These are phyloP conservation scores for Silene conica DNA, from an alignment of 148 eudicot genomes.

Conservation along the genomic window DNA sequence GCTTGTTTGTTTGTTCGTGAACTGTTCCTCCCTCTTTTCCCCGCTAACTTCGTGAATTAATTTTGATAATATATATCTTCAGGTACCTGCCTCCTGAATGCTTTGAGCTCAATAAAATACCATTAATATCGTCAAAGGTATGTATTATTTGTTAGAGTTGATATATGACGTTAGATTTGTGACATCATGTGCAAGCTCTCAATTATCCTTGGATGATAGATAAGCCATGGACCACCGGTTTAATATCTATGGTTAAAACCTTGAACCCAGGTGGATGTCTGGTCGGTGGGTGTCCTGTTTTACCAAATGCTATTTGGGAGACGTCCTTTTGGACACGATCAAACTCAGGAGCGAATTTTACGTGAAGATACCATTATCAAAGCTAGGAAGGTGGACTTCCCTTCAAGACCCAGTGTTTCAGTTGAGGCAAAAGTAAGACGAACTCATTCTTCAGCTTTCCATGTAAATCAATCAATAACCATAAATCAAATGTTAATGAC, in stretches of 20 bases:
- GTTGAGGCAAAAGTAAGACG: constrained; percentile 78
- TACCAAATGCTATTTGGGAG: constrained; percentile 98
- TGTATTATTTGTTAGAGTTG: background rate
- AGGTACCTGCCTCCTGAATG: constrained; percentile 99
- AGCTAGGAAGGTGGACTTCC: constrained; percentile 96
- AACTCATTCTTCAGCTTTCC: background rate
- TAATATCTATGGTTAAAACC: constrained; percentile 13
- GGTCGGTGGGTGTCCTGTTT: constrained; percentile 92
- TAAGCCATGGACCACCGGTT: constrained; percentile 1
- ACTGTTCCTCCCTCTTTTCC: background rate
- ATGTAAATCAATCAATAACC: background rate
- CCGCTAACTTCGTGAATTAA: background rate
- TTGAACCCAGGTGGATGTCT: constrained; percentile 81
- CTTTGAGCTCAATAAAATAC: constrained; percentile 94
- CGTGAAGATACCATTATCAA: constrained; percentile 97
- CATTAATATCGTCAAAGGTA: constrained; percentile 94
- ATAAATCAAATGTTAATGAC: background rate
- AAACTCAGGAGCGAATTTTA: constrained; percentile 86
- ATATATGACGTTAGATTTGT: too few species aligned
- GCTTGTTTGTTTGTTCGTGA: background rate
- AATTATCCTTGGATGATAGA: constrained; percentile 8
- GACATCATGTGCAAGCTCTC: background rate
- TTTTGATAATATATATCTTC: constrained; percentile 14
- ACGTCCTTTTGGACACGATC: constrained; percentile 99
- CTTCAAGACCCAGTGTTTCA: constrained; percentile 85